Evolutionary conservation across 2,329 filamentous ascomycete genomes (phyloP), one percentile per base, ranked within the genome.

Genomic region (Thyridium curvatum): DNA sequence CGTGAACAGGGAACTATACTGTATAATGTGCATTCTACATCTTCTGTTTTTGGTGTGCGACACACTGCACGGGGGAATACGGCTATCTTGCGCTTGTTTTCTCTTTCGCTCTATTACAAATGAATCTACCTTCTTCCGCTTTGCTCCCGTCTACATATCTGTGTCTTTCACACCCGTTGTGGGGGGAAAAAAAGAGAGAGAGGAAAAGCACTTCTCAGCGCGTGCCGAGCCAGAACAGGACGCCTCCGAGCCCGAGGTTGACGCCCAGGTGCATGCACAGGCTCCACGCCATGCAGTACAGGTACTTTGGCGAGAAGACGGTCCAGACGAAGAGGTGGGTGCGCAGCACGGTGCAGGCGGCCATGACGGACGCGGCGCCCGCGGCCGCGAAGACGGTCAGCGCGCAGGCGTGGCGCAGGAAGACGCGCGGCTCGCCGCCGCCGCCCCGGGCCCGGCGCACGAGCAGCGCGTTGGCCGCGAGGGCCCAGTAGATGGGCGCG

Each of bases 281-380:
- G 45, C 77, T 80, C 94, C 93, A 98, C 12, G 84, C 88, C 71
- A 93, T 84, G 46, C 81, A 86, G 59, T 94, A 98, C 48, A 98
- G 65, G 60, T 90, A 97, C 61, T 97, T 98, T 0, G 93, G 93
- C 47, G 87, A 94, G 61, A 98, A 98, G 10, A 98, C 93, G 1
- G 91, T 97, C 93, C 93, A 98, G 45, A 98, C 90, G 58, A 98
- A 98, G 41, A 98, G 61, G 69, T 98, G 93, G 21, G 86, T 88
- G 48, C 91, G 71, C 55, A 98, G 61, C 8, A 77, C 71, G 35
- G 85, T 89, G 60, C 93, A 98, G 13, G 91, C 89, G 12, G 74
- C 78, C 91, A 97, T 97, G 17, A 96, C 83, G 34, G 79, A 83
- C 3, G 79, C 62, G 38, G 86, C 62, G 46, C 79, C 79, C 2